Conservation (phyloP, 2,329 filamentous ascomycete genomes). For the Phoma sp. region DNA sequence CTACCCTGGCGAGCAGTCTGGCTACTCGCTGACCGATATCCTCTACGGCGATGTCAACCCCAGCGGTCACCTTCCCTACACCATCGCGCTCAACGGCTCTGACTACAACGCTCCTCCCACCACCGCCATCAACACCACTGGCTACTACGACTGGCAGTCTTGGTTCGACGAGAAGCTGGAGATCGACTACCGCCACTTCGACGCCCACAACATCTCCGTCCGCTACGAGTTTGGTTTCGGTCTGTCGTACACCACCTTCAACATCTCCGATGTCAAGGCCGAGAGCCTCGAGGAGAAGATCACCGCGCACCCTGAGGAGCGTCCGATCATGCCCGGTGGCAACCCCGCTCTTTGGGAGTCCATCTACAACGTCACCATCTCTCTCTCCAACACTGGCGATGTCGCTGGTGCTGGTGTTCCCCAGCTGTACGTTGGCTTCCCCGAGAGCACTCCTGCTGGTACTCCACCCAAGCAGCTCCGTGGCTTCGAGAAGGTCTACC, state of each 20-base stretch:
- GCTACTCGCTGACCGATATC: slow-evolving; percentile 49
- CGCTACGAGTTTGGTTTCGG: slow-evolving; percentile 84
- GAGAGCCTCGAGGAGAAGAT: slow-evolving; percentile 61
- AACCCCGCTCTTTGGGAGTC: slow-evolving; percentile 66
- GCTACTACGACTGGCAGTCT: slow-evolving; percentile 54
- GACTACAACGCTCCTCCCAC: slow-evolving; percentile 65
- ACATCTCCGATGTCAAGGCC: slow-evolving; percentile 69
- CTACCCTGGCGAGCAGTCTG: slow-evolving; percentile 50
- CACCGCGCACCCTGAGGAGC: slow-evolving; percentile 59
- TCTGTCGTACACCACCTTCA: slow-evolving; percentile 76
- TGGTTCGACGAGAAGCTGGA: slow-evolving; percentile 66
- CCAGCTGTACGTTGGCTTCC: slow-evolving; percentile 63
- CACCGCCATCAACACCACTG: slow-evolving; percentile 48
- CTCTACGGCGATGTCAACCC: slow-evolving; percentile 79
- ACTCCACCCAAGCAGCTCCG: slow-evolving; percentile 57
- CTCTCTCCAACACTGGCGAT: slow-evolving; percentile 72
- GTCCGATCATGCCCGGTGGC: slow-evolving; percentile 51
- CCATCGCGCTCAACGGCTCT: slow-evolving; percentile 72
- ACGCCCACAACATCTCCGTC: slow-evolving; percentile 67
- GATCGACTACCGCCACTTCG: slow-evolving; percentile 81
- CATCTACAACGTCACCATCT: slow-evolving; percentile 69
- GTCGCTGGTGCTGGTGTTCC: slow-evolving; percentile 59
- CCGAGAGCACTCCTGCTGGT: slow-evolving; percentile 62
- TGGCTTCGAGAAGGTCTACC: slow-evolving; percentile 59
- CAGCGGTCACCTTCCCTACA: slow-evolving; percentile 84